Conservation (phyloP, 768 basidiomycete genomes). For the Strobilomyces dryophilus region DNA sequence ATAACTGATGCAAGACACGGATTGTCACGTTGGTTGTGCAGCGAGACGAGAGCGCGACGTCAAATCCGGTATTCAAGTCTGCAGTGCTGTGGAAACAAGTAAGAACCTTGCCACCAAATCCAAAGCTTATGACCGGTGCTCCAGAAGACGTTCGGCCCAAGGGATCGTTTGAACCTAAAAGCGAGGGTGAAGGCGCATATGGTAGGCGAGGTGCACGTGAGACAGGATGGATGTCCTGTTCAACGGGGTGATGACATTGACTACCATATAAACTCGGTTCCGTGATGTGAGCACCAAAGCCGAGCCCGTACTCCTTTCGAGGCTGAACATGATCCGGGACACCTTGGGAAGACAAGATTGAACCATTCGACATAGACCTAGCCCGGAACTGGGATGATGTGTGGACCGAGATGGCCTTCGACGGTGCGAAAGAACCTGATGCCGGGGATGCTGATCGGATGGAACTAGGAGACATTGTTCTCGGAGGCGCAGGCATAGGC, state of each 20-base stretch:
- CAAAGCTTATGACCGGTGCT: constrained; percentile 82
- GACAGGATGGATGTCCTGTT: constrained; percentile 24
- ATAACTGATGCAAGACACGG: constrained; percentile 60
- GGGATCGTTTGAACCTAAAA: constrained; percentile 79
- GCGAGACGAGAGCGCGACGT: constrained; percentile 70
- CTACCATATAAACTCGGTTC: constrained; percentile 16
- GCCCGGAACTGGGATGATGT: constrained; percentile 25
- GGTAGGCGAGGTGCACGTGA: constrained; percentile 42
- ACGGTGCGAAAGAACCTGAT: constrained; percentile 37
- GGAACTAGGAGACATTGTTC: constrained; percentile 30
- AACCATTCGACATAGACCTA: constrained; percentile 45
- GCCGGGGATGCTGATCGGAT: constrained; percentile 22
- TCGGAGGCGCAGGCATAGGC: constrained; percentile 16
- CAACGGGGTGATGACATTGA: constrained; percentile 16
- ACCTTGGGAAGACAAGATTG: constrained; percentile 34
- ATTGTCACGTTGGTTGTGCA: constrained; percentile 68
- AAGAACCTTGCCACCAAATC: constrained; percentile 88
- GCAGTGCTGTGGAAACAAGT: constrained; percentile 80
- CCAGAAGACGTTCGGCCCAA: constrained; percentile 67
- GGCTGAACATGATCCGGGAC: constrained; percentile 12
- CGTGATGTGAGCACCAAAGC: constrained; percentile 14
- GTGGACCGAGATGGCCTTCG: constrained; percentile 17
- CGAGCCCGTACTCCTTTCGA: constrained; percentile 29
- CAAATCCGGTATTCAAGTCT: constrained; percentile 67
- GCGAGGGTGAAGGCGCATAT: constrained; percentile 83